Conservation (phyloP, 805 yeast genomes). For the Saccharomycopsis schoenii region DNA sequence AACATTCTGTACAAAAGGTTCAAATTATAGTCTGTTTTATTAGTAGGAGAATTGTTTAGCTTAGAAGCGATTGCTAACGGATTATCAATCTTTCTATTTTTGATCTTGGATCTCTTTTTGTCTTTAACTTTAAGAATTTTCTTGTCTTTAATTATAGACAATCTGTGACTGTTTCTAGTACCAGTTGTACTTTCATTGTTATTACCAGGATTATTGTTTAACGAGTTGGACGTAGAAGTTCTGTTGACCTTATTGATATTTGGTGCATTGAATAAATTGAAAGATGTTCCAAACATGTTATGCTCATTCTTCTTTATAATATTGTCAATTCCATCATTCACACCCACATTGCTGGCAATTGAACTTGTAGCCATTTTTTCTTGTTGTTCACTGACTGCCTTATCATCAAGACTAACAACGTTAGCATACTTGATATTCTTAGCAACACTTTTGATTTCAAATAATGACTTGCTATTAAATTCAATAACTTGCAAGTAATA, state of each 20-base stretch:
- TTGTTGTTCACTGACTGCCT: not conserved
- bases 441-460: not conserved
- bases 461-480: not conserved
- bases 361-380: too few species aligned
- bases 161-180: not conserved
- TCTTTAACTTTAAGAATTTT: slow-evolving; percentile 11
- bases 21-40: not conserved
- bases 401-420: not conserved
- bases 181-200: not conserved
- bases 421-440: not conserved
- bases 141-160: slow-evolving; percentile 8
- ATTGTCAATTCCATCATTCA: not conserved
- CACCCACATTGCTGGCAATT: not conserved
- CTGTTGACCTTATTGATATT: not conserved
- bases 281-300: not conserved
- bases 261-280: not conserved
- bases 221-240: not conserved
- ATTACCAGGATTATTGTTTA: not conserved
- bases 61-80: not conserved
- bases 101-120: slow-evolving; percentile 3
- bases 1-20: slow-evolving; percentile 5
- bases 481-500: slow-evolving; percentile 1
- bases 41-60: not conserved
- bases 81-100: slow-evolving; percentile 4
- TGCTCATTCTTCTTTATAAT: not conserved